Evolutionary conservation across 148 eudicot species (phyloP).

Genomic region (Spergularia bocconei): DNA sequence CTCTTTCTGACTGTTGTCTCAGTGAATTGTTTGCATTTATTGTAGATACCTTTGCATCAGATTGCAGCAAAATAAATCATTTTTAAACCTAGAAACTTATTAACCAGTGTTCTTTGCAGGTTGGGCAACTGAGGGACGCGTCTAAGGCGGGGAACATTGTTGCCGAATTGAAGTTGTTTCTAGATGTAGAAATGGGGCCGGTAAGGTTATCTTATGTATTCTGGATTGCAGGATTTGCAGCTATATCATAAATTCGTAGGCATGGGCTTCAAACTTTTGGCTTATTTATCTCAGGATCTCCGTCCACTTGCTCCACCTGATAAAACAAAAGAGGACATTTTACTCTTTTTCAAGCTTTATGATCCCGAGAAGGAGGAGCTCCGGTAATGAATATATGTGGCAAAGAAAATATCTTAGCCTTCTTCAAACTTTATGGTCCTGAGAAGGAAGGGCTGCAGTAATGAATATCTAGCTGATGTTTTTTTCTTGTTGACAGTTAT

Average conservation of each 20-base stretch:
- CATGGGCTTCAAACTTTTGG: background rate
- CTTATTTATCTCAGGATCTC: conserved; percentile 46
- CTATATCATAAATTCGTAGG: background rate
- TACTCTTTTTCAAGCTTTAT: conserved; percentile 91
- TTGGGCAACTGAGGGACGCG: conserved; percentile 78
- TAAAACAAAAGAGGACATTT: conserved; percentile 79
- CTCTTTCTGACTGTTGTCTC: background rate
- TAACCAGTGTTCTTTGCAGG: conserved; percentile 39
- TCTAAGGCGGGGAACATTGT: conserved; percentile 67
- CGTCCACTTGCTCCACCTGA: conserved; percentile 63
- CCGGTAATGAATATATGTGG: conserved; percentile 37
- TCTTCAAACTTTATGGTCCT: conserved; percentile 92
- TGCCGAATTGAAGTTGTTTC: conserved; percentile 84
- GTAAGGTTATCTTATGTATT: conserved; percentile 31
- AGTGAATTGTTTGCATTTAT: background rate
- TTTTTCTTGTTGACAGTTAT: conserved; percentile 49
- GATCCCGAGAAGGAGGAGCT: conserved; percentile 88
- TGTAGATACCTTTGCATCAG: background rate
- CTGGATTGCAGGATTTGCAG: background rate
- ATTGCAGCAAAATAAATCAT: background rate
- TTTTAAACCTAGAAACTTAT: background rate
- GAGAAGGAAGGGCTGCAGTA: conserved; percentile 87
- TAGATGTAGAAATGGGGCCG: conserved; percentile 77
- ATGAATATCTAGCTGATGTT: background rate
- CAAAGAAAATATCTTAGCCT: conserved; percentile 85